Base-by-base conservation (phyloP, 345 rosid species). In the Physaria fendleri region DNA sequence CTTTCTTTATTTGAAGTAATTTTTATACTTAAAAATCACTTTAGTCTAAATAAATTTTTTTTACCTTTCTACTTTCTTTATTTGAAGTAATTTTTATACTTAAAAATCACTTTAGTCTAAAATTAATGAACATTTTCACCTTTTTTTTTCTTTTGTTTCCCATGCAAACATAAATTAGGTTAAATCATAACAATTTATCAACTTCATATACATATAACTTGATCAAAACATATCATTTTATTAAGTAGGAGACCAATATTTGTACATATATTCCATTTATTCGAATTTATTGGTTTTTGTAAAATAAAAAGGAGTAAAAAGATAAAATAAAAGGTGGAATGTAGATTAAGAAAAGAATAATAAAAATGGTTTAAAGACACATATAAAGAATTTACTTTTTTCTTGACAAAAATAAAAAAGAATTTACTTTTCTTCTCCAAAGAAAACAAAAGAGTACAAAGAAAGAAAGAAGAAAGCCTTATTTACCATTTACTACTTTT, bases 381-480 rank as follows among this genome's bases (percentile, higher is more conserved):
- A 62, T 56, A 54, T 12, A 63, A 70, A 63, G 54, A 53, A 55
- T 15, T 46, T 70, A 55, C 68, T 62, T 70, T 46, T 56, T 63
- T 62, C 32, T 39, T 70, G 58, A 38, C 62, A 69, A 47, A 64
- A 62, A 55, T 62, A 69, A 57, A 62, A 70, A 70, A 55, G 63
- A 54, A 29, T 38, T n/a, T 70, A 55, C 68, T 62, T 70, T 46
- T 56, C 68, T 62, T 24, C 46, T 70, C 64, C 45, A 70, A 69
- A 47, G 69, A 62, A 55, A 69, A 69, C 63, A 62, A 70, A 70
- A 55, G 63, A 54, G 37, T 38, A 52, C 68, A 62, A 55, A 56
- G 53, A 42, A 62, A 62, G 51, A 70, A 76, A 71, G 78, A 66
- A 67, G 56, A 74, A 71, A 78, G 51, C 38, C 58, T 62, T 40